Base-by-base conservation (phyloP, 257 asterid genomes). In the Prunella vulgaris region DNA sequence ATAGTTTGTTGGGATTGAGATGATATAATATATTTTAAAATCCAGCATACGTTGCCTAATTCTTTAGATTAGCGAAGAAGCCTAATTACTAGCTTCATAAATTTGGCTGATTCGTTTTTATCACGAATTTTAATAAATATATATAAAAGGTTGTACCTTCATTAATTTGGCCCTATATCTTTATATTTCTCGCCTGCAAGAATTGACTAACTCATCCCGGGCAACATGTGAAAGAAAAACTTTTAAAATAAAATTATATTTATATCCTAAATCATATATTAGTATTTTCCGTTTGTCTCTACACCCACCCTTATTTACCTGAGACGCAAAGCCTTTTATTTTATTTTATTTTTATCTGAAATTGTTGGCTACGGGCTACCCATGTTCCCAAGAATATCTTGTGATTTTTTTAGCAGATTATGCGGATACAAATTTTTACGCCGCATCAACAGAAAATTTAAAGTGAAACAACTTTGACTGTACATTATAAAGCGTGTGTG, bases 191-290 rank as follows among this genome's bases (percentile, higher is more conserved):
- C n/a, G 64, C 78, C 52, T 68, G 68, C 17, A 27, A 28, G 37
- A 21, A 69, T 63, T 35, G 54, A 49, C 76, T 70, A 63, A 54
- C 69, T 63, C 64, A 54, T 2, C 51, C 42, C 61, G 33, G 64
- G 2, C 56, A 49, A 8, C 82, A 78, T 74, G 79, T 78, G 82
- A 25, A 17, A 28, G 10, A 60, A 57, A 27, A 40, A 56, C 30
- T 71, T 72, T 10, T 18, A 17, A 12, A 66, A 4, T 70, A 58
- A 64, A 66, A 64, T 25, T 25, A 25, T 1, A 25, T 1, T 25
- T 64, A 70, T 37, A 35, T 7, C 44, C 10, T 18, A 60, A 10
- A 22, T 21, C 25, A 7, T 60, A 9, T 30, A 22, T 54, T 54
- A 53, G 12, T 5, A 24, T 38, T 64, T 10, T 14, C 37, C 10